Base-by-base conservation (phyloP, 2,329 filamentous ascomycete genomes). In the Aspergillus chevalieri region DNA sequence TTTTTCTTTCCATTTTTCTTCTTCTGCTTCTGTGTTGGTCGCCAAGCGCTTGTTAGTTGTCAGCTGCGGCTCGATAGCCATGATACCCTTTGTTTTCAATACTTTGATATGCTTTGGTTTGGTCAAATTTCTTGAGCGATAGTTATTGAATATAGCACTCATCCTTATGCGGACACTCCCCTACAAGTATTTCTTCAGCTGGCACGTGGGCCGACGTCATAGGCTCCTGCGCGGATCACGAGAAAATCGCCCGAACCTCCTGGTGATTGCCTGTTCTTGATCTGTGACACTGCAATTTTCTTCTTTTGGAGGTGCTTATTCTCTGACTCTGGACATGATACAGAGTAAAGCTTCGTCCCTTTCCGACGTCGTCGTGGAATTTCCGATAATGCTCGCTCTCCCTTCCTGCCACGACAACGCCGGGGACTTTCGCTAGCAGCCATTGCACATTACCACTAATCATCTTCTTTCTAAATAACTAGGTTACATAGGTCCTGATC, bases 131-230 rank as follows among this genome's bases (percentile, higher is more conserved):
- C 2, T 30, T 30, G 12, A 30, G 26, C 26, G 10, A 30, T 12
- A 30, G 26, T 12, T 30, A 12, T 30, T 5, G 26, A 12, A 30
- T 30, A 30, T 30, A 4, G 17, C 17, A 17, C 17, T 17, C 7
- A 9, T 28, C 4, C 26, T 30, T 12, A 12, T 30, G 10, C 5
- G 26, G 12, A 28, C 9, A 4, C 9, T 28, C 26, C 4, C 26
- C 2, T 17, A 17, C 17, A 17, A 17, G 17, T 17, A 17, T 30
- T n/a, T 8, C 34, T 38, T 38, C n/a, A 19, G 34, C 34, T 19
- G 34, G 58, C 65, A 67, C 64, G 65, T 67, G 65, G 60, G 45
- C 42, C 63, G 64, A 67, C 65, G 65, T 67, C 65, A 67, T 67
- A 58, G 57, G 59, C 47, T 57, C 49, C 51, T 47, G 44, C 47